Conservation (phyloP, 2,329 filamentous ascomycete species). For the Exserohilum turcica region DNA sequence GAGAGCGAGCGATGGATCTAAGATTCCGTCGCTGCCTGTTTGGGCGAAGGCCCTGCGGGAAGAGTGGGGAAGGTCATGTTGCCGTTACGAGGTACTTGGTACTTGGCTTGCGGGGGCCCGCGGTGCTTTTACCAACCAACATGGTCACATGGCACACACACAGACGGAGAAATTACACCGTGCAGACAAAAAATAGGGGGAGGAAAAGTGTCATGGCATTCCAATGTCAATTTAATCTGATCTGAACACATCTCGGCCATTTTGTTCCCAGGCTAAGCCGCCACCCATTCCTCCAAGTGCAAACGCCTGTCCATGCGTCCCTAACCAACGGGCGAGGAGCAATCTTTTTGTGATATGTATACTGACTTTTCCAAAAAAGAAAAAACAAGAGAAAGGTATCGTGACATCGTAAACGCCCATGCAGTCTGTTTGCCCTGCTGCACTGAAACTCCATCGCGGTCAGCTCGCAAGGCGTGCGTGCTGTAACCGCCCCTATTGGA, state of each 20-base stretch:
- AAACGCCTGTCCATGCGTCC: constrained; percentile 19
- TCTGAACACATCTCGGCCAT: neutral
- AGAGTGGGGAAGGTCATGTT: neutral
- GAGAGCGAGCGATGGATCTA: neutral
- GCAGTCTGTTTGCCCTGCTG: neutral
- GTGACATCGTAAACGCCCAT: constrained; percentile 24
- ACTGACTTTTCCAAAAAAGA: constrained; percentile 21
- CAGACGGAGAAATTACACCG: neutral
- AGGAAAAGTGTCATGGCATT: neutral
- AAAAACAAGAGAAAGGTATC: constrained; percentile 23
- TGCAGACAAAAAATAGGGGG: neutral
- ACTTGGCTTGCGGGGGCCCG: neutral
- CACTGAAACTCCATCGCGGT: neutral
- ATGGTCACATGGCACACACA: neutral
- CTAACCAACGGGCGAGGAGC: constrained; percentile 15
- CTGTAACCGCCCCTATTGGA: neutral
- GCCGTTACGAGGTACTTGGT: neutral
- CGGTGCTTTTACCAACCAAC: neutral
- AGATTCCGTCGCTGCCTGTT: neutral
- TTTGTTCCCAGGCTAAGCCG: constrained; percentile 5
- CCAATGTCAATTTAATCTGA: neutral
- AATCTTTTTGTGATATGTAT: constrained; percentile 27
- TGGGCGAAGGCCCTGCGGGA: neutral
- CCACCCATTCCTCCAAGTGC: neutral
- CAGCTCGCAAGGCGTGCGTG: neutral